phyloP scores from a whole-genome alignment of 768 basidiomycete genomes.

The Boletus tomentosulus region DNA sequence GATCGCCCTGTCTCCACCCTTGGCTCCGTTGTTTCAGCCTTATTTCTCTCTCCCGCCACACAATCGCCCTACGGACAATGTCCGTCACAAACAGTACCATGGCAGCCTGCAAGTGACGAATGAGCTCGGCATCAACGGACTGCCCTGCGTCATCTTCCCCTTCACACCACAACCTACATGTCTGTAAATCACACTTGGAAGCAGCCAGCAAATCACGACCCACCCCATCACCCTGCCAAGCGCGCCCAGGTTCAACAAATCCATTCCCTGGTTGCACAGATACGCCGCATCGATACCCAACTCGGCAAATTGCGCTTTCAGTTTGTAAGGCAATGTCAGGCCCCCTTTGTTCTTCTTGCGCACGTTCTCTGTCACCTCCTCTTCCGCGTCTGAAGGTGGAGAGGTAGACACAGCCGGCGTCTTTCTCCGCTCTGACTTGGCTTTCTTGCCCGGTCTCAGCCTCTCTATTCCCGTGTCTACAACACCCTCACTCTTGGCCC shows the following conservation, averaged over 20 bases:
- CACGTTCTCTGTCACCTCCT: slow-evolving; percentile 5
- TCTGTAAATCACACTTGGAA: slow-evolving; percentile 5
- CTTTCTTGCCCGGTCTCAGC: slow-evolving; percentile 38
- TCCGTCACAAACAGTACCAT: slow-evolving; percentile 50
- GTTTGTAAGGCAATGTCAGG: slow-evolving; percentile 42
- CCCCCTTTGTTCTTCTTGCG: slow-evolving; percentile 31
- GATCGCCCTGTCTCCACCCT: slow-evolving; percentile 50
- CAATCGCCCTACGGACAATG: slow-evolving; percentile 47
- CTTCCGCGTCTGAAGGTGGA: slow-evolving; percentile 8
- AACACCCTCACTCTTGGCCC: slow-evolving; percentile 37
- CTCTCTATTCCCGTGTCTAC: slow-evolving; percentile 14
- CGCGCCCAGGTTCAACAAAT: slow-evolving; percentile 35
- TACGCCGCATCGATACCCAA: slow-evolving; percentile 43
- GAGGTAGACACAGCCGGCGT: slow-evolving; percentile 7
- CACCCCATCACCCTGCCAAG: slow-evolving; percentile 41
- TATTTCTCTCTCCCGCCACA: slow-evolving; percentile 55
- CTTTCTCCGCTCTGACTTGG: slow-evolving; percentile 1
- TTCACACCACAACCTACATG: slow-evolving; percentile 27
- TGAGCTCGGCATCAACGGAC: slow-evolving; percentile 47
- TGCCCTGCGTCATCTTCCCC: slow-evolving; percentile 14
- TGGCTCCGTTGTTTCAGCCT: slow-evolving; percentile 54
- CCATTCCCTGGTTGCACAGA: slow-evolving; percentile 41
- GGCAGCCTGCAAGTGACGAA: slow-evolving; percentile 43
- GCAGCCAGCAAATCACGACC: slow-evolving; percentile 24
- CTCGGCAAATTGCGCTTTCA: slow-evolving; percentile 38